Percentiles rank a stretch among this genome's conserved stretches.
phyloP scores from a whole-genome alignment of 2,329 filamentous ascomycete species.

The Neopestalotiopsis rosae region DNA sequence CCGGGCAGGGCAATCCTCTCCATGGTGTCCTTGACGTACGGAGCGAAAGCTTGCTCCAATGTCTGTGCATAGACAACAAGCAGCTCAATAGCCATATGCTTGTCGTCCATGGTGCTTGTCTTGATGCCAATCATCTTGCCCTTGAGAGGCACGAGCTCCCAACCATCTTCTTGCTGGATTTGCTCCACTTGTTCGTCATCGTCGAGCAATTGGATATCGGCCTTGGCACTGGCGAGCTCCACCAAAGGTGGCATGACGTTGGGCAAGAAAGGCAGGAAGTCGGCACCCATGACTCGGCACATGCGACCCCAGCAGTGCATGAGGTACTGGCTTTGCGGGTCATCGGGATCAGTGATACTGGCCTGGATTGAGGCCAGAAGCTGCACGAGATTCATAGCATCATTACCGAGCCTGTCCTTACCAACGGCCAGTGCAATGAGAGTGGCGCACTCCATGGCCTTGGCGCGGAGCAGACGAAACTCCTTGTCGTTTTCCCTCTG shows the following conservation, averaged over 20 bases:
- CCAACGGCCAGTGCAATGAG: constrained; percentile 94
- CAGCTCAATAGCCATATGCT: constrained; percentile 99
- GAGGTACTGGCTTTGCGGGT: constrained; percentile 94
- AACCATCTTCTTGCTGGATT: constrained; percentile 93
- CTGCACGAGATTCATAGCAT: constrained; percentile 87
- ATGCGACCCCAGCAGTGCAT: constrained; percentile 99
- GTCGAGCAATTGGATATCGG: constrained; percentile 94
- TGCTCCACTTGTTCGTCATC: constrained; percentile 93
- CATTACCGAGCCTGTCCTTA: constrained; percentile 86
- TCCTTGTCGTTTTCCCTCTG: constrained; percentile 93
- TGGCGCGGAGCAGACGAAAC: constrained; percentile 86
- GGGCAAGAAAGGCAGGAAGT: constrained; percentile 91
- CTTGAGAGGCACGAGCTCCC: constrained; percentile 96
- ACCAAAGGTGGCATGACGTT: constrained; percentile 94
- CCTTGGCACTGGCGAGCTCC: constrained; percentile 90
- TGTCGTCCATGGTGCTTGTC: constrained; percentile 95
- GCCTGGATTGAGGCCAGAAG: constrained; percentile 86
- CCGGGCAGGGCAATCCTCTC: constrained; percentile 94
- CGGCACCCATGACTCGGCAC: constrained; percentile 89
- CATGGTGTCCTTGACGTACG: constrained; percentile 91
- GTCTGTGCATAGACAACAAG: constrained; percentile 97
- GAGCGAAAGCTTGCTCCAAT: constrained; percentile 89
- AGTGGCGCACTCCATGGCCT: constrained; percentile 99
- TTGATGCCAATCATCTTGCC: constrained; percentile 98
- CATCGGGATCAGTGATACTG: constrained; percentile 86